Percentiles rank a stretch among this genome's conserved stretches.
These are phyloP conservation scores for Isabelozyma gotoi DNA, from an alignment of 805 yeast species.

Conservation along the genomic window DNA sequence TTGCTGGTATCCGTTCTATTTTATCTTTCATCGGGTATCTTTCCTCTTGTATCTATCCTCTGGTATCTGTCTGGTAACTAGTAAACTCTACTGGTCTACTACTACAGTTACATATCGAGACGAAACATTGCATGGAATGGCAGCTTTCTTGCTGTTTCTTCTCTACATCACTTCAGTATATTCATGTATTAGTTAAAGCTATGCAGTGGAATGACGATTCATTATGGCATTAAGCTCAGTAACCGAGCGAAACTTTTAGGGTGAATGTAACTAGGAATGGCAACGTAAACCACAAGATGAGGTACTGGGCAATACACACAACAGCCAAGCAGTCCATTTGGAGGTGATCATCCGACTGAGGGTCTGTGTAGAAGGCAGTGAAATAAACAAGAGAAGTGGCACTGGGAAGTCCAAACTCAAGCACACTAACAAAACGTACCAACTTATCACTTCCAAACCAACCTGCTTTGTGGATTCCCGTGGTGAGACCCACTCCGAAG, in stretches of 20 bases:
- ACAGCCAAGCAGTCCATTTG: slow-evolving; percentile 89
- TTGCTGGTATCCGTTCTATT: no score
- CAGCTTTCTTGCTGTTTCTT: no score
- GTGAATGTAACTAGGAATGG: slow-evolving; percentile 77
- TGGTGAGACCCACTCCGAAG: slow-evolving; percentile 60
- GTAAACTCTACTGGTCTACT: no score
- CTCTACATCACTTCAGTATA: no score
- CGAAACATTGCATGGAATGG: no score
- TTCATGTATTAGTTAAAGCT: no score
- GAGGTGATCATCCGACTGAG: slow-evolving; percentile 45
- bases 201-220: no score
- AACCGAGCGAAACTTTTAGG: slow-evolving; percentile 47
- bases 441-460: slow-evolving; percentile 64
- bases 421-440: slow-evolving; percentile 68
- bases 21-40: no score
- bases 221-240: not conserved
- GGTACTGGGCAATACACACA: slow-evolving; percentile 71
- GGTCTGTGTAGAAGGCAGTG: slow-evolving; percentile 84
- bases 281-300: slow-evolving; percentile 62
- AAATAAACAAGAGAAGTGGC: slow-evolving; percentile 87
- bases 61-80: no score
- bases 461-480: slow-evolving; percentile 59
- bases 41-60: no score
- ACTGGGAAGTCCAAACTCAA: slow-evolving; percentile 79
- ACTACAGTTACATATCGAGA: no score